Conservation (phyloP, 2,329 filamentous ascomycete genomes). For the Clonostachys sp. region DNA sequence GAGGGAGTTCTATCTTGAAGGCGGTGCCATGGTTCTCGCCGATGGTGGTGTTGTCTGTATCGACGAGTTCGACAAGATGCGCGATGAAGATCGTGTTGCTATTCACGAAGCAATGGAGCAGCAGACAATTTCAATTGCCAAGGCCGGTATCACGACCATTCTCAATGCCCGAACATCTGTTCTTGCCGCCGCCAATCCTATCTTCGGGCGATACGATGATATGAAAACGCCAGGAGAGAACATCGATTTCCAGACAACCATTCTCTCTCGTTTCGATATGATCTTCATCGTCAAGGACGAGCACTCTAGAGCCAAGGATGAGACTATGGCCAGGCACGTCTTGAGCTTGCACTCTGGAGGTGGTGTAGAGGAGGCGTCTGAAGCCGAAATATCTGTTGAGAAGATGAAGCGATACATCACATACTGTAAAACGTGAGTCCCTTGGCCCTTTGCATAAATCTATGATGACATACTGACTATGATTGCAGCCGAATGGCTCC, state of each 20-base stretch:
- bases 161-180: constrained; percentile 94
- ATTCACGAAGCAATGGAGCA: constrained; percentile 99
- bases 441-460: neutral
- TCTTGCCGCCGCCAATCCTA: constrained; percentile 90
- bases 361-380: constrained; percentile 73
- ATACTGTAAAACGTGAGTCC: constrained; percentile 88
- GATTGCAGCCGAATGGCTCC: constrained; percentile 75
- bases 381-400: constrained; percentile 88
- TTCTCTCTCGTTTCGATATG: constrained; percentile 98
- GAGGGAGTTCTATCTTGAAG: constrained; percentile 95
- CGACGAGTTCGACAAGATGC: constrained; percentile 99
- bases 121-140: constrained; percentile 98
- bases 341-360: constrained; percentile 97
- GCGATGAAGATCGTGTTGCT: constrained; percentile 93
- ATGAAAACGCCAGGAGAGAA: constrained; percentile 97
- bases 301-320: constrained; percentile 83
- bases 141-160: constrained; percentile 97
- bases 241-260: constrained; percentile 98
- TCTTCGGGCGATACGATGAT: constrained; percentile 97
- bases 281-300: constrained; percentile 98
- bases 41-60: constrained; percentile 98
- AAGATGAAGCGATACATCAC: constrained; percentile 97
- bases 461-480: constrained; percentile 16
- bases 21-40: constrained; percentile 96
- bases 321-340: constrained; percentile 92